Evolutionary conservation across 106 monocot genomes (phyloP).

Genomic region (Dendrobium chrysotoxum): DNA sequence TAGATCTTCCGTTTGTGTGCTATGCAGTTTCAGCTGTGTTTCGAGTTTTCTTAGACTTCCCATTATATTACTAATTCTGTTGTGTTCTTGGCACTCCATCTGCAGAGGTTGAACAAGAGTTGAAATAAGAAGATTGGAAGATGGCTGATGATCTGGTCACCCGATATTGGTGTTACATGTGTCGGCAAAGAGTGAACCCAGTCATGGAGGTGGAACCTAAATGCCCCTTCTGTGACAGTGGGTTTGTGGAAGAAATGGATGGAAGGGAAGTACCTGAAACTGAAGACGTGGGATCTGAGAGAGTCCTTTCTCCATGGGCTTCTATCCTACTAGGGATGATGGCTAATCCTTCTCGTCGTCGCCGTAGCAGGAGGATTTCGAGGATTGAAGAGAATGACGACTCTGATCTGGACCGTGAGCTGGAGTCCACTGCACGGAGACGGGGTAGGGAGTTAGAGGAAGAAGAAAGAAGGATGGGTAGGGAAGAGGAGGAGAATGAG

Average conservation of each 20-base stretch:
- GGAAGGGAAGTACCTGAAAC: slow-evolving; percentile 3
- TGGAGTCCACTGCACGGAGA: background rate
- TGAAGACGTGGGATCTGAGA: slow-evolving; percentile 8
- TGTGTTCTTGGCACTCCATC: background rate
- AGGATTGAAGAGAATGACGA: background rate
- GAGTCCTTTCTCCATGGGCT: slow-evolving; percentile 23
- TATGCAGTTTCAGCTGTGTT: background rate
- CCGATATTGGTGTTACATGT: slow-evolving; percentile 43
- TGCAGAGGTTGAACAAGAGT: background rate
- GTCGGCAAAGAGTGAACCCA: slow-evolving; percentile 27
- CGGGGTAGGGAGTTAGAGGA: background rate
- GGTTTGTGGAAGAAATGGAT: slow-evolving; percentile 41
- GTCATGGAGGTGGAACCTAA: slow-evolving; percentile 29
- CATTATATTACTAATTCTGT: background rate
- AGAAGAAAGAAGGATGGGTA: background rate
- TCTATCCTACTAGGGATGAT: slow-evolving; percentile 37
- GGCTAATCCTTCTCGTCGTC: slow-evolving; percentile 15
- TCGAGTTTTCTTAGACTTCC: background rate
- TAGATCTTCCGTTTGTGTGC: background rate
- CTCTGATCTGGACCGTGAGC: slow-evolving; percentile 7
- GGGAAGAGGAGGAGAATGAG: background rate
- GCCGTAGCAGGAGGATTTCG: background rate
- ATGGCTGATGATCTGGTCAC: slow-evolving; percentile 18
- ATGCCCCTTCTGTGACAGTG: slow-evolving; percentile 42
- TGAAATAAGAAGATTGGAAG: slow-evolving; percentile 4